Evolutionary conservation across 1,139 yeast species (phyloP).

Genomic region (Protomyces pachydermus): DNA sequence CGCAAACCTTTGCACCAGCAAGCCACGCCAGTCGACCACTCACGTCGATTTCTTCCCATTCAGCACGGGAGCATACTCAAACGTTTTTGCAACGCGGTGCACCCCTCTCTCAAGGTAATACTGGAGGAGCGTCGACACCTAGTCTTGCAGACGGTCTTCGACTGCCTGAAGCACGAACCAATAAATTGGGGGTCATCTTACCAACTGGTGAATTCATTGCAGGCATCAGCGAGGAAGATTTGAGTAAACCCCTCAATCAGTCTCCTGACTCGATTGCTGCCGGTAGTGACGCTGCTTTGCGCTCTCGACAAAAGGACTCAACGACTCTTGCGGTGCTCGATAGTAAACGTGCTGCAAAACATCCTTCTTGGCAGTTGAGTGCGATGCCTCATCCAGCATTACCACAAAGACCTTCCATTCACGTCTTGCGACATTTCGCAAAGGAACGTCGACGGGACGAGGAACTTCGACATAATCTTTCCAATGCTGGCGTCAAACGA

Average conservation of each 20-base stretch:
- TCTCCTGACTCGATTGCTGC: background rate
- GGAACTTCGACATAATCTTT: background rate
- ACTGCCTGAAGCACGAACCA: background rate
- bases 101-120: background rate
- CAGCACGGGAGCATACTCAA: background rate
- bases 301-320: background rate
- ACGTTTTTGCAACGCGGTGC: background rate
- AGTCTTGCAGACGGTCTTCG: background rate
- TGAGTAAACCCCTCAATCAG: background rate
- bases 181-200: background rate
- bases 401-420: background rate
- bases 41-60: too few species aligned
- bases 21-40: background rate
- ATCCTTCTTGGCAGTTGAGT: background rate
- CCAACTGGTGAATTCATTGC: background rate
- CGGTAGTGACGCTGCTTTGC: background rate
- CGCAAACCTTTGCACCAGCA: background rate
- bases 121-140: background rate
- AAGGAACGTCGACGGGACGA: background rate
- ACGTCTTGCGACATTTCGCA: background rate
- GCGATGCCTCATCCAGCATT: background rate
- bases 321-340: background rate
- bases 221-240: background rate
- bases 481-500: background rate
- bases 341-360: background rate